Percentiles rank a stretch among this genome's conserved stretches.
Conservation (phyloP, 2,329 filamentous ascomycete species). For the Colletotrichum karsti region DNA sequence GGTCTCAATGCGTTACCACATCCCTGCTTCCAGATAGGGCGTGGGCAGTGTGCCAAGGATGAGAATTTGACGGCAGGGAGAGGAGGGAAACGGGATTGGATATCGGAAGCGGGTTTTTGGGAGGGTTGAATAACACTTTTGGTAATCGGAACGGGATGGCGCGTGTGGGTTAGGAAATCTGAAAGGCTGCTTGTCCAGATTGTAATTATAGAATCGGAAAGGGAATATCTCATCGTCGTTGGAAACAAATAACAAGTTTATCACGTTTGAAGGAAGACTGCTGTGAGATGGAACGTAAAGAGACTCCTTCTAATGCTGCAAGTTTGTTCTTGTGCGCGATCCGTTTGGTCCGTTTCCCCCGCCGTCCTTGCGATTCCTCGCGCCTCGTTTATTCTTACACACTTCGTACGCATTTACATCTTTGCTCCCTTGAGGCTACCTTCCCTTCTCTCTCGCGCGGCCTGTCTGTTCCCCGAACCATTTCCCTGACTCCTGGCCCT, state of each 20-base stretch:
- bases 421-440: no score
- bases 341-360: neutral
- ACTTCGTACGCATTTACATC: neutral
- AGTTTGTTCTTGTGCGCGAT: neutral
- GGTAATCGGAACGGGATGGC: neutral
- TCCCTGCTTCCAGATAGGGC: no score
- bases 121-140: neutral
- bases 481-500: constrained; percentile 4
- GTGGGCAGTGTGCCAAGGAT: no score
- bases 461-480: neutral
- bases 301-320: neutral
- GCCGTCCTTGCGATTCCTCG: neutral
- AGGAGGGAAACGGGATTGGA: neutral
- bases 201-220: constrained; percentile 2
- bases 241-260: neutral
- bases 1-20: neutral
- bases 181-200: neutral
- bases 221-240: neutral
- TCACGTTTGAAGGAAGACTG: neutral
- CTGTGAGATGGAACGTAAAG: neutral
- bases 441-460: neutral
- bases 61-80: neutral
- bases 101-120: neutral
- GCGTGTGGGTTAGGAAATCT: neutral
- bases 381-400: constrained; percentile 12